Percentiles rank a stretch among this genome's conserved stretches.
phyloP scores from a whole-genome alignment of 352 stramenopile genomes.

The Aphanomyces euteiches region DNA sequence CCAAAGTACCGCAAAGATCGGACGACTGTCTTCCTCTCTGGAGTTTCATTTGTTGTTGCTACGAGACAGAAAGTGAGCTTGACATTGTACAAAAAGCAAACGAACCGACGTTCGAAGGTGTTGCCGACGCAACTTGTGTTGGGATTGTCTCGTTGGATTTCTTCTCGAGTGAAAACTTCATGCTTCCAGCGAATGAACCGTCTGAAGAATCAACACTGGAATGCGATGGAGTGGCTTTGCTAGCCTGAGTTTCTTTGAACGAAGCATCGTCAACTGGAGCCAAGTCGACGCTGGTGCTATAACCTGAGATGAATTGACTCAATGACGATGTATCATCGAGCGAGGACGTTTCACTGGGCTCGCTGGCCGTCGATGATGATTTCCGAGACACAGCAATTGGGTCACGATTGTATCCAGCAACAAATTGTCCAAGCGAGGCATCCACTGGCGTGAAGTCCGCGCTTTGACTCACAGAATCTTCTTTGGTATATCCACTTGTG shows the following conservation, averaged over 20 bases:
- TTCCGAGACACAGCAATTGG: background rate
- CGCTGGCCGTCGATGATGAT: background rate
- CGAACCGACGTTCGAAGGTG: no score
- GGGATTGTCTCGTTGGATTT: no score
- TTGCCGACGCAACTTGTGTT: no score
- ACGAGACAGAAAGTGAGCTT: no score
- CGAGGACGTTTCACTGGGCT: background rate
- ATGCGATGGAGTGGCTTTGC: background rate
- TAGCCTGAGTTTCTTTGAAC: no score
- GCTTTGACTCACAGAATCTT: background rate
- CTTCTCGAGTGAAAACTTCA: no score
- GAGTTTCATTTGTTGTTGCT: background rate
- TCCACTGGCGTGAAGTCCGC: background rate
- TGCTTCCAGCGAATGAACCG: no score
- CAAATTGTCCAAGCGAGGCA: constrained; percentile 11
- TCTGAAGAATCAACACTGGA: no score
- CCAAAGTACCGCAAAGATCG: background rate
- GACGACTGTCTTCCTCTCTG: background rate
- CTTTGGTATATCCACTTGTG: background rate
- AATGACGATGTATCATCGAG: background rate
- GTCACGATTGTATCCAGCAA: background rate
- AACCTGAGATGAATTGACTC: constrained; percentile 20
- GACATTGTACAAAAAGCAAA: no score
- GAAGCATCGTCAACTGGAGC: background rate
- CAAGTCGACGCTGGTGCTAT: background rate